A percentile compares a stretch with the other conserved stretches of the same genome.
Evolutionary conservation across 23 red algal genomes (phyloP).

Genomic region (Gracilaria caudata): DNA sequence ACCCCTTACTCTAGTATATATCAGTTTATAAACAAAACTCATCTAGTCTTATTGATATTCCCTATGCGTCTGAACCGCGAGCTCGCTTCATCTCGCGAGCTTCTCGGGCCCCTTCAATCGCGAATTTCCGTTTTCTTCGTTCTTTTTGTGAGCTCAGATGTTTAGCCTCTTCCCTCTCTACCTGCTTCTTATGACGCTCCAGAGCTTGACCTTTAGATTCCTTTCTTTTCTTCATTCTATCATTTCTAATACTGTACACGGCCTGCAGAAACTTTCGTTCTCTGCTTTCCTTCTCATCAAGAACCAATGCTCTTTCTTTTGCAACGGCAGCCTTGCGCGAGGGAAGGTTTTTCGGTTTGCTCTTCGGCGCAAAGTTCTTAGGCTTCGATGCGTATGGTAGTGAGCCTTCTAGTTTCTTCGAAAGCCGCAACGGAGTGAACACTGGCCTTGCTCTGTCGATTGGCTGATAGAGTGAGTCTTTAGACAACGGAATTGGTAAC

Average conservation of each 20-base stretch:
- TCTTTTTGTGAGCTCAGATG: conserved; percentile 25
- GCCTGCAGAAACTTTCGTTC: conserved; percentile 59
- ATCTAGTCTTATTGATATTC: not conserved
- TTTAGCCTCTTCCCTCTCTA: conserved; percentile 43
- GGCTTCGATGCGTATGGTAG: conserved; percentile 92
- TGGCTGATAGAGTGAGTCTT: conserved; percentile 87
- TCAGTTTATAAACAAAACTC: conserved; percentile 2
- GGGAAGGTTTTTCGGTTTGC: conserved; percentile 6
- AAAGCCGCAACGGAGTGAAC: conserved; percentile 84
- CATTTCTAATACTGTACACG: conserved; percentile 67
- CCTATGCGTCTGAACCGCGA: conserved; percentile 2
- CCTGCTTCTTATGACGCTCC: conserved; percentile 32
- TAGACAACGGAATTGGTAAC: conserved; percentile 70
- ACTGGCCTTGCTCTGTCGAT: conserved; percentile 67
- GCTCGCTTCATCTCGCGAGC: conserved; percentile 42
- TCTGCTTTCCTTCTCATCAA: conserved; percentile 54
- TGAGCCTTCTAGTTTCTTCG: conserved; percentile 72
- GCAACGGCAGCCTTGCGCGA: conserved; percentile 37
- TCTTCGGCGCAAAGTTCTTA: conserved; percentile 51
- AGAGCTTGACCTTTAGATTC: conserved; percentile 41
- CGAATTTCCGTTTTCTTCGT: conserved; percentile 74
- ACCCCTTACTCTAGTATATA: not conserved
- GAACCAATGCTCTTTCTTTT: conserved; percentile 61
- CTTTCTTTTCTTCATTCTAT: conserved; percentile 60
- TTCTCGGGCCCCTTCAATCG: conserved; percentile 52